Evolutionary conservation across 2,329 filamentous ascomycete species (phyloP).

Genomic region (Clarireedia paspali): DNA sequence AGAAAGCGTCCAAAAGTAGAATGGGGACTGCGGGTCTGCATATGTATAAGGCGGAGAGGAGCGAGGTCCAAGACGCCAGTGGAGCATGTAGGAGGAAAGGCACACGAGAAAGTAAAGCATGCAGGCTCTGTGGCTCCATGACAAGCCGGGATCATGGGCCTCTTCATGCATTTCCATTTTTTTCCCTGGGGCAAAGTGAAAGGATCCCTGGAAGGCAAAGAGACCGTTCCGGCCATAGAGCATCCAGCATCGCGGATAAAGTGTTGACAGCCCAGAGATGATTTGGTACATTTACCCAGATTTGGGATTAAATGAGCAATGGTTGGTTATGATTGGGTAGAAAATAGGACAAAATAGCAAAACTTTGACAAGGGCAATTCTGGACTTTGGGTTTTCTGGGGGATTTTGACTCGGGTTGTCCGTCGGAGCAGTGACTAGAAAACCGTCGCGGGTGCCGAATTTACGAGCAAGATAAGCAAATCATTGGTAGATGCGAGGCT

Average conservation of each 20-base stretch:
- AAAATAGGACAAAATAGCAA: neutral
- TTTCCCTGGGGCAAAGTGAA: neutral
- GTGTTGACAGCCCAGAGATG: neutral
- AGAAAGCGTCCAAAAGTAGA: neutral
- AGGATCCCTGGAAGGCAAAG: neutral
- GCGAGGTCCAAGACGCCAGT: neutral
- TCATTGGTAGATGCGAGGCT: no score
- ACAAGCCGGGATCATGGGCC: neutral
- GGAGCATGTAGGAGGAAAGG: neutral
- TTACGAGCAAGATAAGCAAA: no score
- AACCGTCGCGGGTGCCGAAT: neutral
- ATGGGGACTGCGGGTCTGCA: neutral
- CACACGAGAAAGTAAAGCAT: neutral
- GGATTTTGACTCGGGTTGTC: neutral
- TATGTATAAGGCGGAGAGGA: slow-evolving; percentile 7
- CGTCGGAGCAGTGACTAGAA: neutral
- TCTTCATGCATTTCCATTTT: neutral
- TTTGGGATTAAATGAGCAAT: neutral
- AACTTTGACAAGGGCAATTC: neutral
- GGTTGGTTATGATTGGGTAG: neutral
- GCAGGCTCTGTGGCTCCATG: neutral
- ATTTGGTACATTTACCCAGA: neutral
- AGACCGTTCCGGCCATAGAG: neutral
- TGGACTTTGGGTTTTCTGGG: neutral
- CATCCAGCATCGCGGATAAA: neutral